These are phyloP conservation scores for Corinectria fuckeliana DNA, from an alignment of 2,329 filamentous ascomycete genomes.

Conservation along the genomic window DNA sequence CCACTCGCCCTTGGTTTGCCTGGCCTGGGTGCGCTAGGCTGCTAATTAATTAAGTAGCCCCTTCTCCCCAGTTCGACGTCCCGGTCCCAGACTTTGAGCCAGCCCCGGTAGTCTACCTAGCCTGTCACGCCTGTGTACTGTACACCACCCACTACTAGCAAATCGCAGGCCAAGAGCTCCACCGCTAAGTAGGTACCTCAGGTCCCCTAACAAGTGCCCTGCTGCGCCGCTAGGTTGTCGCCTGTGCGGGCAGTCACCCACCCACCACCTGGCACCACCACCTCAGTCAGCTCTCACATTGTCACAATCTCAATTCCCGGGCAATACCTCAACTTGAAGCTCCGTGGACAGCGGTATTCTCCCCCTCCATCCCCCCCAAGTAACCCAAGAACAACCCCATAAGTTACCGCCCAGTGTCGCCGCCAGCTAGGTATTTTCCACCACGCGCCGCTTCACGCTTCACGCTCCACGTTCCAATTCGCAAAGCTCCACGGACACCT, in stretches of 20 bases:
- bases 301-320: not conserved
- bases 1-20: constrained; percentile 2
- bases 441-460: too few species aligned
- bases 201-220: constrained; percentile 2
- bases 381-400: constrained; percentile 13
- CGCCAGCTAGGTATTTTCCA: constrained; percentile 23
- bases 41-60: too few species aligned
- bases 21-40: too few species aligned
- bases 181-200: constrained; percentile 3
- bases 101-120: constrained; percentile 8
- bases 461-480: constrained; percentile 19
- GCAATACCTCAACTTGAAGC: not conserved
- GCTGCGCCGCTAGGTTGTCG: constrained; percentile 12
- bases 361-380: constrained; percentile 2
- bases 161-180: too few species aligned
- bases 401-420: constrained; percentile 28
- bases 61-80: constrained; percentile 14
- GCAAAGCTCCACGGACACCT: constrained; percentile 35
- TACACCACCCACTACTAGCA: constrained; percentile 7
- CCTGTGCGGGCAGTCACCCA: constrained; percentile 3
- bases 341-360: constrained; percentile 3
- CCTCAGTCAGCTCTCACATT: not conserved
- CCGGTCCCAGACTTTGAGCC: constrained; percentile 9
- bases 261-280: not conserved
- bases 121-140: constrained; percentile 15